Percentiles rank a stretch among this genome's conserved stretches.
Conservation (phyloP, 1,284 basidiomycete species). For the Pholiota adiposa region DNA sequence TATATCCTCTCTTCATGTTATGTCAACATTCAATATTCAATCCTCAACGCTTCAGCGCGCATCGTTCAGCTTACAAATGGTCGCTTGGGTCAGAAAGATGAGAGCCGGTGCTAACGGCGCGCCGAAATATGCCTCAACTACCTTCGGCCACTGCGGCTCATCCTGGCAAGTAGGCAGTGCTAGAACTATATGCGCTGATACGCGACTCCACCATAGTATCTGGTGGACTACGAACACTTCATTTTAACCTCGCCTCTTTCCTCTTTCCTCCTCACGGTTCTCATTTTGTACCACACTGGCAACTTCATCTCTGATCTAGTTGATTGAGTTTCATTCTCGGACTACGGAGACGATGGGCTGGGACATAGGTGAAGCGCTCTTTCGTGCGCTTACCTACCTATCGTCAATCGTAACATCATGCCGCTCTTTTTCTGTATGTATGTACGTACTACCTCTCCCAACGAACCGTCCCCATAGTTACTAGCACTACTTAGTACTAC, state of each 20-base stretch:
- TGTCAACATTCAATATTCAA: no score
- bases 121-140: neutral
- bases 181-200: neutral
- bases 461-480: slow-evolving; percentile 2
- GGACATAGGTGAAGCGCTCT: neutral
- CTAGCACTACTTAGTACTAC: neutral
- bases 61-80: no score
- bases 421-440: neutral
- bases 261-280: neutral
- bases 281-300: neutral
- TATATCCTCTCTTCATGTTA: neutral
- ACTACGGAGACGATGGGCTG: neutral
- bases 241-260: neutral
- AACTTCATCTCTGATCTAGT: neutral
- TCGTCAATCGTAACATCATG: neutral
- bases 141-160: neutral
- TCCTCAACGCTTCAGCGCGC: no score
- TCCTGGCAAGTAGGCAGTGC: neutral
- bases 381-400: neutral
- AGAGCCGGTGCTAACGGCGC: neutral
- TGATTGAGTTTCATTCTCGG: neutral
- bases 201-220: neutral
- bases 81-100: neutral
- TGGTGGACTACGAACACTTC: neutral
- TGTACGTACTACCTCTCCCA: neutral